Evolutionary conservation across 2,329 filamentous ascomycete genomes (phyloP), one percentile per base, ranked within the genome.

Genomic region (Pestalotiopsis sp.): DNA sequence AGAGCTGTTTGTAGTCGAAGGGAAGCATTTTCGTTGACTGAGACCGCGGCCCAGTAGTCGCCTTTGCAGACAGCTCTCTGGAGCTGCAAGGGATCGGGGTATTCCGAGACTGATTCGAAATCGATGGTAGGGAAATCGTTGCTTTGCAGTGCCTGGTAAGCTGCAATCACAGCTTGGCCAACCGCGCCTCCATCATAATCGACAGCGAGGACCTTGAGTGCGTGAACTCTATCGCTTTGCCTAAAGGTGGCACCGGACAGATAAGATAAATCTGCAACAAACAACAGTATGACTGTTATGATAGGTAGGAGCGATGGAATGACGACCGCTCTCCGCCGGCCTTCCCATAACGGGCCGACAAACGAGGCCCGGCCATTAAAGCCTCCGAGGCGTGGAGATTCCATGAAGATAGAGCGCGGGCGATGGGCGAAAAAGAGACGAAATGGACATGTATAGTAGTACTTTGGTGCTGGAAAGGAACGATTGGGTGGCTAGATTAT

Each of bases 171-270:
- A 0, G 80, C 74, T 17, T 71, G 55, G 0, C 79, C 79, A 31
- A 83, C 74, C 0, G 73, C 71, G 6, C 79, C 78, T 12, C 73
- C 75, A 68, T 82, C 81, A 65, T 81, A 81, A 70, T 82, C 80
- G 57, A 82, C 77, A 38, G 79, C 79, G 9, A 77, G 67, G 14
- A 82, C 20, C 14, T 13, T 59, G 20, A 59, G 20, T 12, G 20
- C 55, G 20, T 59, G 55, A 3, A 13, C 6, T 4, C 41, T 13
- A n/a, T 45, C 41, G 13, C 13, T n/a, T 45, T 13, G 17, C 41
- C 17, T 45, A n/a, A 45, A 45, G 12, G 17, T 14, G 17, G 41
- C 17, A n/a, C 41, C 41, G 41, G 13, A 45, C 41, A 45, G 41
- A 45, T 45, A 45, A 4, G 41, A 45, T 14, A 45, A 14, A n/a